Base-by-base conservation (phyloP, 257 asterid genomes). In the Coffea eugenioides region DNA sequence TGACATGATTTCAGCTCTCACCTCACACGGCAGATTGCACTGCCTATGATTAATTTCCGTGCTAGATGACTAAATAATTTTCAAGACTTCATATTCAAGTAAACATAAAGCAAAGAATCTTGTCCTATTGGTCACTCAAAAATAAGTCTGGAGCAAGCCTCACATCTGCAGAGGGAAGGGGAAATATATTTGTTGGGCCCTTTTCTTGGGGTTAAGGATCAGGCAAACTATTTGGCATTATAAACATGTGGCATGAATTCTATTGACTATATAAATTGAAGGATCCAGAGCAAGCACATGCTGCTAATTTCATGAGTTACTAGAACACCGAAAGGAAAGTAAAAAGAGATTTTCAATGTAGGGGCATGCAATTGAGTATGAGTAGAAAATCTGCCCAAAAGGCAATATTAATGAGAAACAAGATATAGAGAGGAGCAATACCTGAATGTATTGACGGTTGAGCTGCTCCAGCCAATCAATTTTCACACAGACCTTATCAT, bases 401-500 rank as follows among this genome's bases (percentile, higher is more conserved):
- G 16, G 48, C 5, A 41, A 13, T 12, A 36, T 78, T 49, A 2
- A 23, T 6, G 6, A 56, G 36, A 6, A 72, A 73, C 31, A 20
- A 51, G 64, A 49, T 52, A 57, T 67, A 31, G 57, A 74, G 6
- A 62, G 69, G 71, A 70, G 77, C 62, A 81, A 54, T 82, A 96
- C 99, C 99, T 96, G 99, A 74, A 94, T 86, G 77, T 92, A 96
- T 67, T 84, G 90, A 78, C 98, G 97, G 82, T 92, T 96, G 54
- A 96, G 94, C 84, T 96, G 99, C 88, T 94, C 99, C 89, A 96
- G 84, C 99, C 98, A 96, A 88, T 96, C 99, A 64, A 89, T 92
- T 91, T 94, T 96, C 14, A 96, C 97, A 71, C 89, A 89, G 73
- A 94, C 87, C 77, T 86, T 93, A 75, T 96, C 98, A 84, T 86